A percentile compares a stretch with the other conserved stretches of the same genome.
Evolutionary conservation across 495 filamentous ascomycete genomes (phyloP).

Genomic region (Penicillium salamii): DNA sequence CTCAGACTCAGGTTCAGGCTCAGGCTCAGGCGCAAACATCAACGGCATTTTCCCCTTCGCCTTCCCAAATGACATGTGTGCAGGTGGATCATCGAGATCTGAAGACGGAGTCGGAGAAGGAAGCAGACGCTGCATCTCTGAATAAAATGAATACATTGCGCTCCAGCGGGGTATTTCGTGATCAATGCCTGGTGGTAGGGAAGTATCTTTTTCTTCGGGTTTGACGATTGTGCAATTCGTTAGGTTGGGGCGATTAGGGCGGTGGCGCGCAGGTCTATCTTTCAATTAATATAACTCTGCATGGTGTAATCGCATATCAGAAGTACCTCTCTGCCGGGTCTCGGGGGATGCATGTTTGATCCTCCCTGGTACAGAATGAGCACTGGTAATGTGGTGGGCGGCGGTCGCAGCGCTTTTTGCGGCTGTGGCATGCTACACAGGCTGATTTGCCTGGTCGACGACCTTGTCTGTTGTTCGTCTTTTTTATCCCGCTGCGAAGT

Average conservation of each 20-base stretch:
- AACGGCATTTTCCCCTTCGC: no score
- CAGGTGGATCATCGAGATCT: neutral
- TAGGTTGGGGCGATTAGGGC: neutral
- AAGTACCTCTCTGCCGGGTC: conserved; percentile 11
- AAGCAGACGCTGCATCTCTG: conserved; percentile 8
- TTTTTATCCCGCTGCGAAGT: neutral
- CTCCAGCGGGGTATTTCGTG: conserved; percentile 5
- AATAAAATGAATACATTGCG: neutral
- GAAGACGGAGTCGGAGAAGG: neutral
- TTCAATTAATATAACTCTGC: neutral
- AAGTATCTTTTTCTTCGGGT: neutral
- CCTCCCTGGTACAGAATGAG: conserved; percentile 12
- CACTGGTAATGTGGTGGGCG: conserved; percentile 8
- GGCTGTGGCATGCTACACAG: conserved; percentile 10
- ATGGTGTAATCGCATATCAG: neutral
- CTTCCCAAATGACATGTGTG: no score
- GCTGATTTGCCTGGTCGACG: conserved; percentile 6
- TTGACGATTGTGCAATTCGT: neutral
- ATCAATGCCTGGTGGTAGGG: neutral
- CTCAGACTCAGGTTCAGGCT: no score
- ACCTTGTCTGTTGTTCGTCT: conserved; percentile 2
- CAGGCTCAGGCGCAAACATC: no score
- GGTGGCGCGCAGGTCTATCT: neutral
- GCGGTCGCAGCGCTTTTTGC: conserved; percentile 17
- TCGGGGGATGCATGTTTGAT: conserved; percentile 9